A percentile compares a stretch with the other conserved stretches of the same genome.
phyloP scores from a whole-genome alignment of 129 eudicot species.

The Pulicaria dysenterica region DNA sequence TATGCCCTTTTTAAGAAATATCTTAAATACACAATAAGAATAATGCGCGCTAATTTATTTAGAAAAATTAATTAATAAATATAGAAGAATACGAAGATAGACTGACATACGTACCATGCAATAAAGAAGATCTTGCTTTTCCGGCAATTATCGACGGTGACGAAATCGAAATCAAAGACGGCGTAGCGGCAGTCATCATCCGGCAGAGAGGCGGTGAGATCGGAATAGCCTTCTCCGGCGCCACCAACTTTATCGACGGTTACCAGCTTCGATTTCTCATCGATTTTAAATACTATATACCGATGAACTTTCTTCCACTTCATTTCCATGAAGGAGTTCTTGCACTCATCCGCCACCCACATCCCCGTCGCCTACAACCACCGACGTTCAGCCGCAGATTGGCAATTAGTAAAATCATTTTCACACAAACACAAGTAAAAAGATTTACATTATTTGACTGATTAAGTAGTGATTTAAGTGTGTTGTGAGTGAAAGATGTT shows the following conservation, averaged over 20 bases:
- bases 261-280: conserved; percentile 60
- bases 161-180: conserved; percentile 81
- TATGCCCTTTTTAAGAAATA: background rate
- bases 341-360: conserved; percentile 83
- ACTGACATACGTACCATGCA: conserved; percentile 57
- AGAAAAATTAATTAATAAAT: background rate
- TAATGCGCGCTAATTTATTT: too few relatives aligned
- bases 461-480: too few relatives aligned
- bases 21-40: background rate
- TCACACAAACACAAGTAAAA: background rate
- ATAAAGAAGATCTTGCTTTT: conserved; percentile 94
- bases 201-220: conserved; percentile 72
- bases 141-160: conserved; percentile 81
- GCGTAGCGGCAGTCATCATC: conserved; percentile 85
- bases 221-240: conserved; percentile 69
- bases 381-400: background rate
- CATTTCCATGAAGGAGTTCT: conserved; percentile 80
- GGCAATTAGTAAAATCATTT: background rate
- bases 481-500: background rate
- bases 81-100: background rate
- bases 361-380: conserved; percentile 70
- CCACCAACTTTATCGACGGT: conserved; percentile 81
- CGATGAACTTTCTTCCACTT: conserved; percentile 79
- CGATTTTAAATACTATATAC: conserved; percentile 76
- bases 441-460: too few relatives aligned